Evolutionary conservation across 148 eudicot species (phyloP).

Genomic region (Vaccinium darrowii): DNA sequence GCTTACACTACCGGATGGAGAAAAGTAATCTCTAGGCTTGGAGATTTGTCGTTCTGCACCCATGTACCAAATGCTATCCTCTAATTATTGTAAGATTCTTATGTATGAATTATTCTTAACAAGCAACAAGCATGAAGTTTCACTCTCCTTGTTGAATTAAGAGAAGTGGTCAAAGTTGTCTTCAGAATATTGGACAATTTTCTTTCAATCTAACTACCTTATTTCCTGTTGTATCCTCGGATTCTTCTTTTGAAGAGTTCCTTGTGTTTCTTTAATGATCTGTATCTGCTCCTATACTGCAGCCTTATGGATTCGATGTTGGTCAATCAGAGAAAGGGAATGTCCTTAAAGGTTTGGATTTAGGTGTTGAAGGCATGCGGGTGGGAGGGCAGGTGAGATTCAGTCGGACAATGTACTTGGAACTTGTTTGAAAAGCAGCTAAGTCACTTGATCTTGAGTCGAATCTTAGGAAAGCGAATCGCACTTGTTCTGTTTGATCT

Average conservation of each 20-base stretch:
- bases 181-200: too few species aligned
- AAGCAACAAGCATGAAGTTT: not conserved
- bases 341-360: constrained; percentile 85
- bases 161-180: not conserved
- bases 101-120: not conserved
- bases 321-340: constrained; percentile 88
- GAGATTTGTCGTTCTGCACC: not conserved
- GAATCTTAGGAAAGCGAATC: not conserved
- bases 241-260: too few species aligned
- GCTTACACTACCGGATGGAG: not conserved
- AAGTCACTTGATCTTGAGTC: not conserved
- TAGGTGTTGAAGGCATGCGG: constrained; percentile 90
- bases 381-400: constrained; percentile 95
- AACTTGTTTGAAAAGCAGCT: not conserved
- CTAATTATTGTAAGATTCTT: not conserved
- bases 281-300: too few species aligned
- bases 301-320: constrained; percentile 97
- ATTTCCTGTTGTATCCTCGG: too few species aligned
- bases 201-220: too few species aligned
- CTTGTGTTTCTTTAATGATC: too few species aligned
- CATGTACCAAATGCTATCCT: not conserved
- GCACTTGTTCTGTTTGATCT: not conserved
- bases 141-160: not conserved
- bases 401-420: not conserved
- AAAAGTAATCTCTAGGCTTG: not conserved